Conservation (phyloP, 257 asterid genomes). For the Gynochthodes officinalis region DNA sequence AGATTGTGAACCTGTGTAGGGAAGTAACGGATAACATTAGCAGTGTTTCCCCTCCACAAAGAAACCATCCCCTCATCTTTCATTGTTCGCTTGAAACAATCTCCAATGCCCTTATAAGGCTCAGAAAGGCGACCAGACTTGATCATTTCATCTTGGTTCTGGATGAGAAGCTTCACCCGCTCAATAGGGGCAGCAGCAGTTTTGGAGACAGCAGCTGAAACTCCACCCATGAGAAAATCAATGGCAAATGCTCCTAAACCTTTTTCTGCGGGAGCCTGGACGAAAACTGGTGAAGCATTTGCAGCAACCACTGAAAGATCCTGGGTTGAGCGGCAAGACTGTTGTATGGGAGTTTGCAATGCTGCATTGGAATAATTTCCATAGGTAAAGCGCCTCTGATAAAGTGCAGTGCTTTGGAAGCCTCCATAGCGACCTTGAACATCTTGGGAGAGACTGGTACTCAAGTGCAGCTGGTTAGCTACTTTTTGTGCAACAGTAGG, state of each 20-base stretch:
- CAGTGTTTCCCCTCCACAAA: slow-evolving; percentile 94
- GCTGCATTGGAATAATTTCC: slow-evolving; percentile 64
- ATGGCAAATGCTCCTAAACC: slow-evolving; percentile 67
- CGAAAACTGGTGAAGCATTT: slow-evolving; percentile 80
- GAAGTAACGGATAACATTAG: slow-evolving; percentile 89
- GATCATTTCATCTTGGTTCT: slow-evolving; percentile 88
- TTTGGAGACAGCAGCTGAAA: slow-evolving; percentile 91
- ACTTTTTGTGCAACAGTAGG: slow-evolving; percentile 65
- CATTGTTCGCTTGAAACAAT: slow-evolving; percentile 71
- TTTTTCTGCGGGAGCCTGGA: slow-evolving; percentile 85
- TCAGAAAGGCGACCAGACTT: slow-evolving; percentile 81
- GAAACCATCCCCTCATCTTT: slow-evolving; percentile 61
- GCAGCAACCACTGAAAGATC: slow-evolving; percentile 63
- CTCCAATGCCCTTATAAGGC: slow-evolving; percentile 91
- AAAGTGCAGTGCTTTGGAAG: slow-evolving; percentile 40
- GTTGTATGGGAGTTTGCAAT: slow-evolving; percentile 43
- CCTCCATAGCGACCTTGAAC: slow-evolving; percentile 52
- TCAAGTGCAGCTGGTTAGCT: slow-evolving; percentile 72
- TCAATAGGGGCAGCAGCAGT: slow-evolving; percentile 95
- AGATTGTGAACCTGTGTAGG: slow-evolving; percentile 73
- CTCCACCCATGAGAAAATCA: slow-evolving; percentile 94
- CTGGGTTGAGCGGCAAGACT: slow-evolving; percentile 41
- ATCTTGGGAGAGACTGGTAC: slow-evolving; percentile 52
- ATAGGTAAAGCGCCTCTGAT: slow-evolving; percentile 55
- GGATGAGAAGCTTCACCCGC: slow-evolving; percentile 92